A percentile compares a stretch with the other conserved stretches of the same genome.
Evolutionary conservation across 2,329 filamentous ascomycete species (phyloP).

Genomic region (Pyrenochaeta sp.): DNA sequence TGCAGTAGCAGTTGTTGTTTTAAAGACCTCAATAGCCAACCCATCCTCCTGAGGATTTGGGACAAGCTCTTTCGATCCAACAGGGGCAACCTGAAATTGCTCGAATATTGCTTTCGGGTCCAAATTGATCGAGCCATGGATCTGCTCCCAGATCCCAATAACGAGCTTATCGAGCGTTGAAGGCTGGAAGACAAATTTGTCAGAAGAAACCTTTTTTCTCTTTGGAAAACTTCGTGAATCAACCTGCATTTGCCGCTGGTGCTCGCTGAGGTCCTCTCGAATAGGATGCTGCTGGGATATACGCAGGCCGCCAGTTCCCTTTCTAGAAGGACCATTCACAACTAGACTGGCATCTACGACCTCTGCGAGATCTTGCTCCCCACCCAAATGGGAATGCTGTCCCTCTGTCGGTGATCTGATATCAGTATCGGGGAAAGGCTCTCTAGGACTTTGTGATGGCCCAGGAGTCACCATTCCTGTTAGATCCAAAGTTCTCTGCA

Average conservation of each 20-base stretch:
- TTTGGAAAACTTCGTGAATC: constrained; percentile 43
- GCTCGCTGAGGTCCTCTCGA: constrained; percentile 38
- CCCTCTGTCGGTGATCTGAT: constrained; percentile 11
- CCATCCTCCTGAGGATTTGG: constrained; percentile 14
- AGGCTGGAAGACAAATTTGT: constrained; percentile 54
- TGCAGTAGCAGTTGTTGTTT: constrained; percentile 10
- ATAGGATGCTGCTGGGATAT: constrained; percentile 34
- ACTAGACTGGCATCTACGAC: constrained; percentile 2
- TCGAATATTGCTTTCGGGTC: constrained; percentile 49
- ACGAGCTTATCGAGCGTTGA: constrained; percentile 59
- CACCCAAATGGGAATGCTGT: constrained; percentile 6
- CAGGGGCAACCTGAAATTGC: constrained; percentile 36
- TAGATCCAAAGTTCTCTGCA: constrained; percentile 34
- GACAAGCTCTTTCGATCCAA: constrained; percentile 17
- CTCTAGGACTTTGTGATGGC: constrained; percentile 29
- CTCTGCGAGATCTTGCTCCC: constrained; percentile 7
- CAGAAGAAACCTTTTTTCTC: constrained; percentile 38
- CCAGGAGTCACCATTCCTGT: constrained; percentile 32
- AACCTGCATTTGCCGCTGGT: constrained; percentile 43
- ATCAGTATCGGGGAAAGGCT: constrained; percentile 11
- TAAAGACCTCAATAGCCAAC: constrained; percentile 19
- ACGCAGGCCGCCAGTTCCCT: constrained; percentile 37
- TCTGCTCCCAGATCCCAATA: constrained; percentile 59
- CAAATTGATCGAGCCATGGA: constrained; percentile 53
- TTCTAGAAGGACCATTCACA: constrained; percentile 20